Base-by-base conservation (phyloP, 164 flowering plant genomes). In the Nelumbo lutea region DNA sequence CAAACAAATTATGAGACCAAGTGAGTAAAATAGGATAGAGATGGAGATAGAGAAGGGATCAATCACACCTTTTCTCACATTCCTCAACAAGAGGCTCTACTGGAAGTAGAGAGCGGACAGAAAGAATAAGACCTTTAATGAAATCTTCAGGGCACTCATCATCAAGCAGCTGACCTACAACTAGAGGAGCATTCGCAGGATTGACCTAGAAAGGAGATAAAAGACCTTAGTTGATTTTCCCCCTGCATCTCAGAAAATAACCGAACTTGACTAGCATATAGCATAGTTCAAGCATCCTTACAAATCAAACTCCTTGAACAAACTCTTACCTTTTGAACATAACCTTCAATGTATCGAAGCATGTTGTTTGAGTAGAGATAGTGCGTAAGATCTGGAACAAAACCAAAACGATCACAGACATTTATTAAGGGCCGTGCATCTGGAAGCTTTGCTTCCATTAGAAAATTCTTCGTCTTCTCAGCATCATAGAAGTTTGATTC, bases 81-180 rank as follows among this genome's bases (percentile, higher is more conserved):
- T 93, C 97, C 43, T 89, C 99, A 66, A 90, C 97, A 68, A 96
- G 90, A 14, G 99, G 97, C 82, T 96, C 99, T 70, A 96, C 98
- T 3, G 99, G 99, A 75, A 96, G 98, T 75, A 96, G 85, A 44
- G 99, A 96, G 51, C 82, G 80, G 42, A 79, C 82, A 9, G 82
- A 79, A 51, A 79, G 78, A 70, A 79, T 79, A 45, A 96, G 84
- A 14, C 99, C 99, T 74, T 96, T 96, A 62, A 96, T 96, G 75
- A 96, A 96, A 85, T 96, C 99, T 82, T 96, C 99, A 66, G 98
- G 97, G 78, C 99, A 96, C 71, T 96, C 99, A 82, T 96, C 99
- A 86, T 96, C 99, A 39, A 96, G 81, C 58, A 96, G 85, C 80
- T 93, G 99, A 38, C 99, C 99, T 41, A 96, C 98, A 69, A 96